phyloP scores from a whole-genome alignment of 192 early-diverging fungal species.

The Coemansia sp. region DNA sequence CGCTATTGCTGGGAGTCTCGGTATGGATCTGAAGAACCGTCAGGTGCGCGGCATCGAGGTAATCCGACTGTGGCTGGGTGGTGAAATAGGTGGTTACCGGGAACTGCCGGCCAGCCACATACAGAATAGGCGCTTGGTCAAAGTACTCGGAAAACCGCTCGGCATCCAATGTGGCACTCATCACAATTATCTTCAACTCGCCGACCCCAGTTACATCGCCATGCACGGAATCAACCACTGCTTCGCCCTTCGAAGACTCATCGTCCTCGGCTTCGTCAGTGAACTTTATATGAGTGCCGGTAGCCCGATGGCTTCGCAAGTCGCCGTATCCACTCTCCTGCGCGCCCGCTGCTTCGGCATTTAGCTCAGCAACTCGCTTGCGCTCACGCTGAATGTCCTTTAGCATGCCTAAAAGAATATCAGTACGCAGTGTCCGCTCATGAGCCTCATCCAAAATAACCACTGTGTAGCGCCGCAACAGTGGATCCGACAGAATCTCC shows the following conservation, averaged over 20 bases:
- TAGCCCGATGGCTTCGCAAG: slow-evolving; percentile 20
- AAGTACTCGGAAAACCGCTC: slow-evolving; percentile 91
- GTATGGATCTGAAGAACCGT: slow-evolving; percentile 87
- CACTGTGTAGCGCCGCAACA: slow-evolving; percentile 75
- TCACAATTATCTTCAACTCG: slow-evolving; percentile 88
- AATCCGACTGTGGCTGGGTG: slow-evolving; percentile 79
- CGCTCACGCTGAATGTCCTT: slow-evolving; percentile 80
- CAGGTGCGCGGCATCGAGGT: slow-evolving; percentile 85
- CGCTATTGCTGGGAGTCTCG: slow-evolving; percentile 65
- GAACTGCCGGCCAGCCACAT: slow-evolving; percentile 87
- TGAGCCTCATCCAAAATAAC: slow-evolving; percentile 97
- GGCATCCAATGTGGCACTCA: slow-evolving; percentile 95
- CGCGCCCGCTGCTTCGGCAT: neutral
- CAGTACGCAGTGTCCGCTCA: slow-evolving; percentile 95
- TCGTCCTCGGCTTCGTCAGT: slow-evolving; percentile 1
- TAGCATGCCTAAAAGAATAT: slow-evolving; percentile 95
- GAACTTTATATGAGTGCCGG: slow-evolving; percentile 29
- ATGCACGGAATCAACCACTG: slow-evolving; percentile 17
- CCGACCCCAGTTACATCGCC: slow-evolving; percentile 37
- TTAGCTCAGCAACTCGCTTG: slow-evolving; percentile 35
- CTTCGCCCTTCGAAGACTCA: neutral
- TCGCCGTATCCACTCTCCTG: neutral
- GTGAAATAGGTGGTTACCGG: slow-evolving; percentile 83
- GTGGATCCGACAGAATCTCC: slow-evolving; percentile 80
- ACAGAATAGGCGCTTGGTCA: slow-evolving; percentile 75